phyloP scores from a whole-genome alignment of 371 early-diverging fungal genomes.

The Capillidium heterosporum region DNA sequence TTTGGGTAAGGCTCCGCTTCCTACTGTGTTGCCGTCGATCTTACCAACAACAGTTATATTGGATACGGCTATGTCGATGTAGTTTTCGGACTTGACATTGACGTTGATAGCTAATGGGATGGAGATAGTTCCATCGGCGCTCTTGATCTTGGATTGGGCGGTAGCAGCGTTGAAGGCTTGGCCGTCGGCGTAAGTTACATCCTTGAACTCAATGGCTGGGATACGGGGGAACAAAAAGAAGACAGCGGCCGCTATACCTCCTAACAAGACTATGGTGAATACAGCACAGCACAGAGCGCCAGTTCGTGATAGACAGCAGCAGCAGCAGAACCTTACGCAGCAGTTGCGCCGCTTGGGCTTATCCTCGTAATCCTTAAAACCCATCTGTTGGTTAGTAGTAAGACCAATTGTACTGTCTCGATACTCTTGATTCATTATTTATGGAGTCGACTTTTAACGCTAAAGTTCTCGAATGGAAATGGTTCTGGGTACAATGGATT shows the following conservation, averaged over 20 bases:
- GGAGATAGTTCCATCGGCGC: not conserved
- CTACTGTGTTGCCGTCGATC: not conserved
- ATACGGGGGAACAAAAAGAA: slow-evolving; percentile 2
- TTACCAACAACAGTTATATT: not conserved
- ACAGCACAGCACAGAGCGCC: not conserved
- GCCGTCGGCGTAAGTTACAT: slow-evolving; percentile 2
- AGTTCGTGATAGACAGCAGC: not conserved
- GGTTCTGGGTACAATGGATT: no score
- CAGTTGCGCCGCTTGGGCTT: not conserved
- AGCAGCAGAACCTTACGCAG: not conserved
- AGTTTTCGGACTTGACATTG: not conserved
- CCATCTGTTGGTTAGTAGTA: no score
- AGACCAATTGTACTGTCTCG: no score
- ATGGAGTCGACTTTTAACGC: no score
- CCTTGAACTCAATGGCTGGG: not conserved
- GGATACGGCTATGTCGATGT: not conserved
- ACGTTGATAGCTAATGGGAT: slow-evolving; percentile 2
- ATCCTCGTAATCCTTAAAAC: no score
- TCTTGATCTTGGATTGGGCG: not conserved
- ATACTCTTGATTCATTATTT: no score
- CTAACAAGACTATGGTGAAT: not conserved
- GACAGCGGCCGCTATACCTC: not conserved
- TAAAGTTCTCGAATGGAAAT: no score
- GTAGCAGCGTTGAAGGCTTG: not conserved
- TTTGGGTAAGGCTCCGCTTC: not conserved